Percentiles rank a stretch among this genome's conserved stretches.
These are phyloP conservation scores for Lepraria neglecta DNA, from an alignment of 495 filamentous ascomycete genomes.

Conservation along the genomic window DNA sequence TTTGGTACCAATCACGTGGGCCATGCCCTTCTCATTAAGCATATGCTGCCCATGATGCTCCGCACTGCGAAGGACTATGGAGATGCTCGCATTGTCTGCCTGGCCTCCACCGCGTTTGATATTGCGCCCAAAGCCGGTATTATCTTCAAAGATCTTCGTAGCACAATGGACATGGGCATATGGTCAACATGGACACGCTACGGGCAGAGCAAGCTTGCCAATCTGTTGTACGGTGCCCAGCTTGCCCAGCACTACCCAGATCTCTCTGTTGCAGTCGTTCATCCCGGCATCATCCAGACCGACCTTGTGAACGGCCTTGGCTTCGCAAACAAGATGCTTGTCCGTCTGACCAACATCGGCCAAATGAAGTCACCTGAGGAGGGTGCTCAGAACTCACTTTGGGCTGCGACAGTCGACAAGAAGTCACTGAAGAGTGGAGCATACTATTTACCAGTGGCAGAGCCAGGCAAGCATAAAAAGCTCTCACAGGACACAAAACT, in stretches of 20 bases:
- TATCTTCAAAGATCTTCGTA: constrained; percentile 30
- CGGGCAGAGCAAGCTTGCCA: constrained; percentile 43
- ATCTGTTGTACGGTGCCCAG: constrained; percentile 32
- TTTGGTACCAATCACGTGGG: constrained; percentile 41
- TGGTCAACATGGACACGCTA: constrained; percentile 33
- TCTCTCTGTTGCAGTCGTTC: constrained; percentile 38
- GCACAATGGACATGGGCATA: too few relatives aligned
- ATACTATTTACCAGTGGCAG: constrained; percentile 34
- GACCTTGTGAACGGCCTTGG: constrained; percentile 30
- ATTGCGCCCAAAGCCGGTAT: constrained; percentile 36
- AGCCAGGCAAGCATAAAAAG: constrained; percentile 31
- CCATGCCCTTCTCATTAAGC: constrained; percentile 38
- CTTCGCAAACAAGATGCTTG: constrained; percentile 20
- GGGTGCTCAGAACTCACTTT: constrained; percentile 38
- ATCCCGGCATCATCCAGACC: constrained; percentile 41
- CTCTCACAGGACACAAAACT: constrained; percentile 30
- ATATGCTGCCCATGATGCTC: constrained; percentile 38
- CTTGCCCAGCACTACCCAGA: constrained; percentile 31
- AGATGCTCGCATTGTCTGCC: constrained; percentile 37
- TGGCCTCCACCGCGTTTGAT: constrained; percentile 37
- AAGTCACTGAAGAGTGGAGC: constrained; percentile 35
- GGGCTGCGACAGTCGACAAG: constrained; percentile 37
- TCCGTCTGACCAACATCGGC: constrained; percentile 30
- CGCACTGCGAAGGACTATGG: constrained; percentile 30
- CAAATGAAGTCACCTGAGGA: constrained; percentile 32